phyloP scores from a whole-genome alignment of 2,329 filamentous ascomycete species.

The Pseudogymnoascus sp. region DNA sequence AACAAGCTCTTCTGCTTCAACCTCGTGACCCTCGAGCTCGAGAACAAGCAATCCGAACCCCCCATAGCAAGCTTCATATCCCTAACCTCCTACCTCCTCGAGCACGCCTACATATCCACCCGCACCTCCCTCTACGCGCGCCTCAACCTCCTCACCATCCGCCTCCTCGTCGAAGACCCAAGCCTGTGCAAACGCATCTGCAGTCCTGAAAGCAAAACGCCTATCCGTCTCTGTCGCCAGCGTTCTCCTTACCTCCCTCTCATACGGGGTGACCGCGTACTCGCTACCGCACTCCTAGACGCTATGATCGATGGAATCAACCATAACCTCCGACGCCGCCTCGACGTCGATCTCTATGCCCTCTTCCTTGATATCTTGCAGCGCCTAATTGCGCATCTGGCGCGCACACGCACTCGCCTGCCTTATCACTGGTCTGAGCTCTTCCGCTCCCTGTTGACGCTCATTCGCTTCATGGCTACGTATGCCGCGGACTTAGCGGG shows the following conservation, averaged over 20 bases:
- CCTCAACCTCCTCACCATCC: slow-evolving; percentile 74
- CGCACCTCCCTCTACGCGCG: slow-evolving; percentile 76
- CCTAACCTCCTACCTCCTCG: slow-evolving; percentile 82
- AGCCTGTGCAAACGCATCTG: slow-evolving; percentile 75
- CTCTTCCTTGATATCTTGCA: slow-evolving; percentile 74
- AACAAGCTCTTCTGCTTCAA: slow-evolving; percentile 94
- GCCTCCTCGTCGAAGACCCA: slow-evolving; percentile 79
- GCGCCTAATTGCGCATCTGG: slow-evolving; percentile 74
- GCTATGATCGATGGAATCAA: slow-evolving; percentile 85
- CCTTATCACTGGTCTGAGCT: slow-evolving; percentile 92
- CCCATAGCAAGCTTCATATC: slow-evolving; percentile 79
- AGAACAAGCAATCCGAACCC: slow-evolving; percentile 55
- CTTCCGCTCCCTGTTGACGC: slow-evolving; percentile 78
- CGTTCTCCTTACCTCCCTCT: slow-evolving; percentile 75
- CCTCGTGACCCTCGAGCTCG: slow-evolving; percentile 56
- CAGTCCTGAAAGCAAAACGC: slow-evolving; percentile 62
- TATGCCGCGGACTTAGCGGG: slow-evolving; percentile 71
- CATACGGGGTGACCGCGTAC: slow-evolving; percentile 60
- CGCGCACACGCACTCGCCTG: slow-evolving; percentile 71
- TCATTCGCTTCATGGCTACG: slow-evolving; percentile 82
- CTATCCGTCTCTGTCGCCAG: slow-evolving; percentile 81
- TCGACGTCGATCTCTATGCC: slow-evolving; percentile 79
- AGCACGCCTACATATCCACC: slow-evolving; percentile 79
- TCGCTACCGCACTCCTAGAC: slow-evolving; percentile 72
- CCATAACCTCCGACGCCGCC: slow-evolving; percentile 78